phyloP scores from a whole-genome alignment of 345 rosid species.

The Litchi chinensis region DNA sequence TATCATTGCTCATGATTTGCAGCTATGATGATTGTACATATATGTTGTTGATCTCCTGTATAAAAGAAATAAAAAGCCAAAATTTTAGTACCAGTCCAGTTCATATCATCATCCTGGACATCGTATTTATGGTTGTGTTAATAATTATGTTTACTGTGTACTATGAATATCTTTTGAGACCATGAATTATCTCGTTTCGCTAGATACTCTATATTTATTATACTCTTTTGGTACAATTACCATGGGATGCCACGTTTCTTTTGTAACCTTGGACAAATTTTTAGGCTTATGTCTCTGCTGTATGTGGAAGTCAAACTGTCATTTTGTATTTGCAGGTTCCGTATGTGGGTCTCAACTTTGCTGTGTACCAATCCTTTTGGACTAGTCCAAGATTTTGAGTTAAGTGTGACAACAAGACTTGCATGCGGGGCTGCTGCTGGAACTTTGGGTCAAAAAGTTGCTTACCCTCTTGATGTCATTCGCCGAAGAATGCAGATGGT shows the following conservation, averaged over 20 bases:
- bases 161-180: not conserved
- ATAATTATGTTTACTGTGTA: not conserved
- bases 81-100: not conserved
- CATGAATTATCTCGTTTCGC: not conserved
- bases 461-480: constrained; percentile 96
- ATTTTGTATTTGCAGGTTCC: constrained; percentile 64
- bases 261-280: not conserved
- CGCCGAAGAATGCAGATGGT: constrained; percentile 99
- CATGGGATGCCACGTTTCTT: not conserved
- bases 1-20: not conserved
- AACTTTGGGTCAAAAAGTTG: constrained; percentile 96
- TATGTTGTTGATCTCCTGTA: not conserved
- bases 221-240: not conserved
- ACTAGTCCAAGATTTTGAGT: constrained; percentile 68
- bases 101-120: not conserved
- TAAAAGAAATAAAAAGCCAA: not conserved
- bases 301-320: constrained; percentile 2
- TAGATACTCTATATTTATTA: not conserved
- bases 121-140: not conserved
- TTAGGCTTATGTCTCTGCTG: constrained; percentile 11
- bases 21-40: not conserved
- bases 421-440: constrained; percentile 98
- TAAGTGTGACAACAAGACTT: constrained; percentile 81
- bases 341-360: constrained; percentile 97
- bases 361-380: constrained; percentile 92